phyloP scores from a whole-genome alignment of 2,329 filamentous ascomycete species.

The Myriosclerotinia scirpicola region DNA sequence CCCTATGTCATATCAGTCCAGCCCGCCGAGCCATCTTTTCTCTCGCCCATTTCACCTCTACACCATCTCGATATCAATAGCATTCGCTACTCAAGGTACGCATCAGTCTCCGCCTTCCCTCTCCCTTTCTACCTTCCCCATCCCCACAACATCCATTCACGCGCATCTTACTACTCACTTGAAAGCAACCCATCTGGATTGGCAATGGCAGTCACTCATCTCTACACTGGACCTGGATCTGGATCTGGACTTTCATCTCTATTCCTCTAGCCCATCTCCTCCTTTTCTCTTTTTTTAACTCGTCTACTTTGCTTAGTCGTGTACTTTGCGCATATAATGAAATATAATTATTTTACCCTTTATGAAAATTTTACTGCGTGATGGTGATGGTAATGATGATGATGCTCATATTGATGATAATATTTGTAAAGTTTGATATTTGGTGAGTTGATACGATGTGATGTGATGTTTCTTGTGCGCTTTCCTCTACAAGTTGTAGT shows the following conservation, averaged over 20 bases:
- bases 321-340: background rate
- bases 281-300: background rate
- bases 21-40: background rate
- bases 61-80: background rate
- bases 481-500: background rate
- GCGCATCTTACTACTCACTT: constrained; percentile 37
- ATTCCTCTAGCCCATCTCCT: background rate
- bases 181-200: constrained; percentile 31
- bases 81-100: constrained; percentile 26
- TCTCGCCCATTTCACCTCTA: background rate
- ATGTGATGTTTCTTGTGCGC: background rate
- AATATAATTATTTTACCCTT: background rate
- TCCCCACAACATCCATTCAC: background rate
- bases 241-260: constrained; percentile 12
- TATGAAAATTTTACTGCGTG: background rate
- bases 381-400: background rate
- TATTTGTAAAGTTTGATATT: background rate
- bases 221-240: background rate
- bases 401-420: background rate
- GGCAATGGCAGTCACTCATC: too few relatives aligned
- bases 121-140: constrained; percentile 3
- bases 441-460: too few relatives aligned
- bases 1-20: background rate
- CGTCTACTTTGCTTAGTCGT: background rate
- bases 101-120: constrained; percentile 21